Base-by-base conservation (phyloP, 192 early-diverging fungal species). In the Helicostylum pulchrum region DNA sequence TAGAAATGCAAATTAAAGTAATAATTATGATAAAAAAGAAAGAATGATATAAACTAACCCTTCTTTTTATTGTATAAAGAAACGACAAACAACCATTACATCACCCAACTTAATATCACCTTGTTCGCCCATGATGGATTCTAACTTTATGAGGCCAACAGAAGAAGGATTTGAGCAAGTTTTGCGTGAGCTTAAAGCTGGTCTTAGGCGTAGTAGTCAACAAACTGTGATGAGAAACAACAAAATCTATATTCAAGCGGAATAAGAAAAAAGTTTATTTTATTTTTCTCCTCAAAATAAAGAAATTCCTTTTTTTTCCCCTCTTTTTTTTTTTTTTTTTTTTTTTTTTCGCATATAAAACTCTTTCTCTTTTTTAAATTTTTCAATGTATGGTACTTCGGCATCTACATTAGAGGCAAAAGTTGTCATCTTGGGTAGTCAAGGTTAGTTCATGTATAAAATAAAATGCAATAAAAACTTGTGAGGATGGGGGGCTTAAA, bases 351-450 rank as follows among this genome's bases (percentile, higher is more conserved):
- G n/a, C 19, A 20, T 36, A 23, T 12, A 34, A 17, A 19, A 17
- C 50, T 61, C 42, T 52, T 21, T 43, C 10, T 39, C 52, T 47
- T 26, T 10, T 39, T 39, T 39, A 39, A 39, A 15, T 44, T 44
- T 34, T 52, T 45, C 20, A 45, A 62, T 61, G 54, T 32, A 54
- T 34, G 46, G 44, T 62, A 48, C 55, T 32, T 70, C 68, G 39
- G 64, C 68, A 30, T 81, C 79, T 45, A 59, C 77, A 47, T 75
- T 89, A 45, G 88, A 89, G 70, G 88, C 88, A 59, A 89, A 89
- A 63, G 88, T 89, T 21, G 88, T 87, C 50, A 87, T 89, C 64
- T 78, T 89, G 34, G 88, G 88, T 36, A 89, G 85, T 62, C 86
- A 87, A 79, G 86, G 88, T 85, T 26, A 26, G 26, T 26, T 26